Evolutionary conservation across 1,284 basidiomycete species (phyloP), one percentile per base, ranked within the genome.

Genomic region (Butyriboletus appendiculatus): DNA sequence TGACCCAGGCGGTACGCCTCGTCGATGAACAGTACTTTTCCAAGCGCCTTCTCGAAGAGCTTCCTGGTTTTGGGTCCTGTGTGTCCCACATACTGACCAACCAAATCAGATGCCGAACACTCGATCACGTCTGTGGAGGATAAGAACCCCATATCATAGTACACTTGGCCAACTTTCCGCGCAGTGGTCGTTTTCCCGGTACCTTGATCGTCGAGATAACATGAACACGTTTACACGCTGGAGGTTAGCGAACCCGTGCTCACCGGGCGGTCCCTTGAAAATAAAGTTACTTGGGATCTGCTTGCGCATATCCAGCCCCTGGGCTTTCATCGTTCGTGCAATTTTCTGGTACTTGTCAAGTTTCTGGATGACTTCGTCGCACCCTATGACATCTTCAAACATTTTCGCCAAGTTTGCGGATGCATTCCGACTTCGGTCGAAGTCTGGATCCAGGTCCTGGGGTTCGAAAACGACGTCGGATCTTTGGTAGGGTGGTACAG

Each of bases 181-280:
- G 75, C 76, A 0, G 70, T 73, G 9, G 75, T 77, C 3, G 76
- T 77, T 45, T 77, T 76, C 26, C 76, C 75, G 0, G 76, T 77
- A 1, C 64, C 64, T 66, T 37, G 9, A 40, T 28, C 15, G 14
- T 38, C 39, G n/a, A 5, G 28, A 35, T 0, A 24, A 37, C 12
- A 26, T 60, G 7, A 60, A 8, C 4, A 40, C 18, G 0, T 14
- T 5, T 5, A 16, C 16, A 20, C 8, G 10, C 7, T 8, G 3
- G 15, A 26, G 3, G 5, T 37, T 8, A 12, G 3, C 14, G 2
- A 24, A 82, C 77, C 12, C 20, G 8, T 12, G 46, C 63, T 51
- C 58, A 81, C 85, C 85, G 55, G 86, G 86, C 12, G 86, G 86
- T 1, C 86, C 85, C 59, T 84, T 87, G 74, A 88, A 87, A 3